These are phyloP conservation scores for Bruguiera sexangula DNA, from an alignment of 345 rosid genomes.

Conservation along the genomic window DNA sequence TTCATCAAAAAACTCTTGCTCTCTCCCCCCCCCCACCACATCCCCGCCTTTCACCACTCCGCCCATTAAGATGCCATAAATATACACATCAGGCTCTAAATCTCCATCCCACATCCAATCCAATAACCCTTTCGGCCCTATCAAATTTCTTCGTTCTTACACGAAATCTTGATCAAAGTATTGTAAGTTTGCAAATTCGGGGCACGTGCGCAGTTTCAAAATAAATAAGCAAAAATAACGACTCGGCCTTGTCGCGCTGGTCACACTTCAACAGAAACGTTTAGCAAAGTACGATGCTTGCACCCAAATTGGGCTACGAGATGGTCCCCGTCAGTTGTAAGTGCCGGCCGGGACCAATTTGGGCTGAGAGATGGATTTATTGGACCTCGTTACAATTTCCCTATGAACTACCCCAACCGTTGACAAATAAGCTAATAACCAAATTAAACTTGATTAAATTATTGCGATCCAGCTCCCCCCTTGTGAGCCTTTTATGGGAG, in stretches of 20 bases:
- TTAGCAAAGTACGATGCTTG: conserved; percentile 52
- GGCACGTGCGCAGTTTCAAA: conserved; percentile 43
- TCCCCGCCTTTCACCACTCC: conserved; percentile 53
- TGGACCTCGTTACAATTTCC: no score
- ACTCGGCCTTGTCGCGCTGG: conserved; percentile 55
- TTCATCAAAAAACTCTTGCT: conserved; percentile 72
- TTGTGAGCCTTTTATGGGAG: background rate
- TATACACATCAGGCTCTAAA: conserved; percentile 53
- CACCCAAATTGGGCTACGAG: conserved; percentile 54
- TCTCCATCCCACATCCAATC: conserved; percentile 55
- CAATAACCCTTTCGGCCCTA: conserved; percentile 51
- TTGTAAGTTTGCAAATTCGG: conserved; percentile 78
- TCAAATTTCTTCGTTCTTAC: conserved; percentile 55
- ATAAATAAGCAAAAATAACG: conserved; percentile 42
- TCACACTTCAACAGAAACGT: conserved; percentile 53
- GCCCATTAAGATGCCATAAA: conserved; percentile 54
- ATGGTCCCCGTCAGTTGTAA: background rate
- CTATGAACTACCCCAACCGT: no score
- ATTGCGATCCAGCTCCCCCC: background rate
- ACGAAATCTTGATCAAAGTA: conserved; percentile 64
- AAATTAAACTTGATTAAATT: conserved; percentile 11
- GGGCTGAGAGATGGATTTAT: no score
- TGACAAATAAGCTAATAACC: no score
- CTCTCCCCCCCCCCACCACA: conserved; percentile 51
- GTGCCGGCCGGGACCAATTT: no score